These are phyloP conservation scores for Botrytis medusae DNA, from an alignment of 2,329 filamentous ascomycete species.

Conservation along the genomic window DNA sequence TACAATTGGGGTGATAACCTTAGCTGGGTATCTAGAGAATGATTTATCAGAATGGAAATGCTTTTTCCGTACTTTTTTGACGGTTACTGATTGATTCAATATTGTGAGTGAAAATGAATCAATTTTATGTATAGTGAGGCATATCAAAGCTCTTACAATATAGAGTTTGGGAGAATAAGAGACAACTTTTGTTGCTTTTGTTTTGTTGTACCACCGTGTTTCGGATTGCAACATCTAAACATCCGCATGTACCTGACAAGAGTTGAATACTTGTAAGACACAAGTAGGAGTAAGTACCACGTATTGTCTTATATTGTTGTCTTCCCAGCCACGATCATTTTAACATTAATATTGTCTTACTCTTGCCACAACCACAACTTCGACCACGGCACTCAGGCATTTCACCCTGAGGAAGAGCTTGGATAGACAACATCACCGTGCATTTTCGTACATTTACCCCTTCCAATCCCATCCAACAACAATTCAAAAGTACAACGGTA, in stretches of 20 bases:
- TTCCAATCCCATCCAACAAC: not conserved
- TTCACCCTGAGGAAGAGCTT: slow-evolving; percentile 21
- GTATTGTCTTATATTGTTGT: not conserved
- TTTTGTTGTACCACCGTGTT: not conserved
- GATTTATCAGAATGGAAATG: not conserved
- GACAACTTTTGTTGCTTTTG: not conserved
- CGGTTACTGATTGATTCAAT: too few relatives aligned
- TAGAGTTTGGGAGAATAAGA: not conserved
- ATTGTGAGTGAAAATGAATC: not conserved
- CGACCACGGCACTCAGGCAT: not conserved
- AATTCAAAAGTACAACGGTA: not conserved
- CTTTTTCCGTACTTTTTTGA: too few relatives aligned
- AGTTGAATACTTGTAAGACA: too few relatives aligned
- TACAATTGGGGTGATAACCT: not conserved
- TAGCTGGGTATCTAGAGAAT: too few relatives aligned
- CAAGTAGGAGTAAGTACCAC: not conserved
- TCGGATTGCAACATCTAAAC: too few relatives aligned
- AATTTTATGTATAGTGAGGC: too few relatives aligned
- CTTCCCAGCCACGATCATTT: slow-evolving; percentile 2
- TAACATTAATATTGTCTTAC: not conserved
- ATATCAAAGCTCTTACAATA: not conserved
- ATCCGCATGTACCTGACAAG: too few relatives aligned
- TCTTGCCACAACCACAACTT: not conserved
- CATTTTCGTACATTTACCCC: not conserved
- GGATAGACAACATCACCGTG: slow-evolving; percentile 11